phyloP scores from a whole-genome alignment of 192 early-diverging fungal species.

The Dissophora ornata region DNA sequence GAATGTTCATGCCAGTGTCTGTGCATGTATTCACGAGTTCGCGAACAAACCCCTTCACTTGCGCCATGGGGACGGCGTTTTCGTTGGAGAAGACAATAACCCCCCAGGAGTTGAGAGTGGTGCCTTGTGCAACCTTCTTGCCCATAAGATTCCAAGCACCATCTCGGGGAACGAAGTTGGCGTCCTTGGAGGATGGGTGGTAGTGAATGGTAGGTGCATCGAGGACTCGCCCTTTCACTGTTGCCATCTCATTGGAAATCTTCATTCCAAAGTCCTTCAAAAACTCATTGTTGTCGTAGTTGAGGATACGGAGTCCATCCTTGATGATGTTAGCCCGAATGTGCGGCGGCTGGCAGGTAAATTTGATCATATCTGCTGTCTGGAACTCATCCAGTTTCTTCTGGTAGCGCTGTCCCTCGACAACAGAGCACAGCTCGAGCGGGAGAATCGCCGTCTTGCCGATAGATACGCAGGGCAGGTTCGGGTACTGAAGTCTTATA shows the following conservation, averaged over 20 bases:
- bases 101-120: constrained; percentile 79
- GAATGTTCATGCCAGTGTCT: constrained; percentile 74
- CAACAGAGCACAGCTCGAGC: constrained; percentile 88
- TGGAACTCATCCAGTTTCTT: constrained; percentile 86
- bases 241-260: constrained; percentile 73
- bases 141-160: constrained; percentile 92
- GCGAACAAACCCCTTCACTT: constrained; percentile 79
- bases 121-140: constrained; percentile 81
- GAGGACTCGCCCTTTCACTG: constrained; percentile 78
- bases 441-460: constrained; percentile 76
- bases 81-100: constrained; percentile 81
- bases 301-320: constrained; percentile 71
- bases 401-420: constrained; percentile 84
- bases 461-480: constrained; percentile 81
- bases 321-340: constrained; percentile 86
- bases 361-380: constrained; percentile 96
- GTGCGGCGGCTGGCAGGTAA: constrained; percentile 86
- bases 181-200: constrained; percentile 56
- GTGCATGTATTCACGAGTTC: constrained; percentile 76
- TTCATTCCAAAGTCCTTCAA: constrained; percentile 81
- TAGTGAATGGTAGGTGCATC: constrained; percentile 83
- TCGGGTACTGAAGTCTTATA: constrained; percentile 76
- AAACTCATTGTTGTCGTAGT: constrained; percentile 77
- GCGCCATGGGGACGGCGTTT: constrained; percentile 59
- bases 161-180: constrained; percentile 63